A percentile compares a stretch with the other conserved stretches of the same genome.
Conservation (phyloP, 805 yeast species). For the Barnettozyma botsteinii region DNA sequence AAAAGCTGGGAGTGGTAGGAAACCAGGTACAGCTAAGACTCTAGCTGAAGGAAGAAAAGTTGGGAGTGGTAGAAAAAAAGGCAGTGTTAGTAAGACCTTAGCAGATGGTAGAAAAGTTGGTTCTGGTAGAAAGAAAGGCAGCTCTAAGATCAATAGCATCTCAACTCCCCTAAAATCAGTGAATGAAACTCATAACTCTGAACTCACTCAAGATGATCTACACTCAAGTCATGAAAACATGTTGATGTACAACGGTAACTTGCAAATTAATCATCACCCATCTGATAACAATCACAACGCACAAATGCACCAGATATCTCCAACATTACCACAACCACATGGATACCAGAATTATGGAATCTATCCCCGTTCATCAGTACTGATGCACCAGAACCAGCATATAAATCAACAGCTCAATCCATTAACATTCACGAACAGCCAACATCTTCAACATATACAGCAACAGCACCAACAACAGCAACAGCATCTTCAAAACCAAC, state of each 20-base stretch:
- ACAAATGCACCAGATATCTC: neutral
- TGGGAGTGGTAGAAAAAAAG: constrained; percentile 26
- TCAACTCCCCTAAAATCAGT: constrained; percentile 1
- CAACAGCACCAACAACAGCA: constrained; percentile 1
- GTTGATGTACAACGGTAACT: neutral
- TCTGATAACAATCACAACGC: neutral
- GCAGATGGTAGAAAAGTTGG: constrained; percentile 25
- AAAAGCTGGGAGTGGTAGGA: constrained; percentile 26
- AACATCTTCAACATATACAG: constrained; percentile 1
- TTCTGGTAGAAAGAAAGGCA: constrained; percentile 22
- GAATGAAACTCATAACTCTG: neutral
- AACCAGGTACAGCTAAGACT: constrained; percentile 26
- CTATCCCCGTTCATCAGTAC: neutral
- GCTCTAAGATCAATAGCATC: neutral
- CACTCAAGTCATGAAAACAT: neutral
- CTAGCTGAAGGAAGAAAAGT: constrained; percentile 26
- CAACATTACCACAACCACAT: neutral
- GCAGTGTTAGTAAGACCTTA: constrained; percentile 21
- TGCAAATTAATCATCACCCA: neutral
- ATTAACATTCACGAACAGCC: neutral
- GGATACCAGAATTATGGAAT: too few relatives aligned
- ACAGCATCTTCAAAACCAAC: neutral
- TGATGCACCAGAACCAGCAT: neutral
- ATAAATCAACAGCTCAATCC: neutral
- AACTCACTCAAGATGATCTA: neutral